A percentile compares a stretch with the other conserved stretches of the same genome.
phyloP scores from a whole-genome alignment of 495 filamentous ascomycete genomes.

The Penicillium ochrochloron region DNA sequence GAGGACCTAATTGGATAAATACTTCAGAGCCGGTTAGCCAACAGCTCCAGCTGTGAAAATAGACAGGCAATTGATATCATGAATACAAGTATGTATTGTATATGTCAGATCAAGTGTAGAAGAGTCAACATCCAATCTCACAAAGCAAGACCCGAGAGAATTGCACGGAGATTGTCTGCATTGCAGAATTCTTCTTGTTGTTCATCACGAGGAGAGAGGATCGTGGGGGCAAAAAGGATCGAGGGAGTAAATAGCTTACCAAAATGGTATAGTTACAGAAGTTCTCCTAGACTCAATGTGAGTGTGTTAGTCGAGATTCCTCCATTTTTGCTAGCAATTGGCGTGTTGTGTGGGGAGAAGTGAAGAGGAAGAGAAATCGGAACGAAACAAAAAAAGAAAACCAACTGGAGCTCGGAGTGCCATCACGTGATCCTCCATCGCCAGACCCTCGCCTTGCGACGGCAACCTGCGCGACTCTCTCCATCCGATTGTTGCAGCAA shows the following conservation, averaged over 20 bases:
- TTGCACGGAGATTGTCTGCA: constrained; percentile 54
- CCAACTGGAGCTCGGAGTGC: constrained; percentile 2
- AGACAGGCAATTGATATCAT: constrained; percentile 9
- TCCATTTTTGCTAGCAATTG: background rate
- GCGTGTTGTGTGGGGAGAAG: background rate
- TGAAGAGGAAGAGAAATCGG: background rate
- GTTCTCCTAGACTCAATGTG: background rate
- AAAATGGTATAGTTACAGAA: background rate
- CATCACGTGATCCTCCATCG: constrained; percentile 32
- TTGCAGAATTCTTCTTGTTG: constrained; percentile 62
- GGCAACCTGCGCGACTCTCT: background rate
- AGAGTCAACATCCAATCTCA: constrained; percentile 57
- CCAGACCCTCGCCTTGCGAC: constrained; percentile 12
- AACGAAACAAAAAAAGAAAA: background rate
- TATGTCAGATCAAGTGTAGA: constrained; percentile 63
- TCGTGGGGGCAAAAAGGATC: background rate
- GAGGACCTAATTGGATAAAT: background rate
- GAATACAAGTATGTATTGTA: background rate
- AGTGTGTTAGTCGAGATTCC: background rate
- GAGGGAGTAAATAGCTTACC: constrained; percentile 12
- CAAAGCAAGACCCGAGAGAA: constrained; percentile 22
- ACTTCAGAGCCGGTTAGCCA: constrained; percentile 18
- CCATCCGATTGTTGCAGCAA: constrained; percentile 12
- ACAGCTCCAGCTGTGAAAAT: constrained; percentile 7
- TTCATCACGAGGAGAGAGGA: constrained; percentile 39